Conservation (phyloP, 2,329 filamentous ascomycete genomes). For the Metarhizium guizhouense region DNA sequence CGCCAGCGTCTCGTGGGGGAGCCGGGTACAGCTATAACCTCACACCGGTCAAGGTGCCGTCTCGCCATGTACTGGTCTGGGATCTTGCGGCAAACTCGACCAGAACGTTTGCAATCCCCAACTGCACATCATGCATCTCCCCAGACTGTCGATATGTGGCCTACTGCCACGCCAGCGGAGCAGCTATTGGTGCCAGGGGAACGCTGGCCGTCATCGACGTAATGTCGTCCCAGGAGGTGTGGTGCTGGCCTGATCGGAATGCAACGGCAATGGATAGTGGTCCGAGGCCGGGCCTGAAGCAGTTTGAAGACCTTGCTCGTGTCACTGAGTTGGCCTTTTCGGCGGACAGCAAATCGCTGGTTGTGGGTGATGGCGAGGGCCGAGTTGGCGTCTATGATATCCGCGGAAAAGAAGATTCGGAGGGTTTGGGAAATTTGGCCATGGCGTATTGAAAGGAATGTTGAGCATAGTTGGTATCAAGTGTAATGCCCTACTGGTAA, state of each 20-base stretch:
- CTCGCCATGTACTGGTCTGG: conserved; percentile 29
- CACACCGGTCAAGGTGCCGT: conserved; percentile 20
- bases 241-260: conserved; percentile 28
- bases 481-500: no score
- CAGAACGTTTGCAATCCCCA: conserved; percentile 28
- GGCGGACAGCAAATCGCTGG: conserved; percentile 25
- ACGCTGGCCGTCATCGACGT: conserved; percentile 28
- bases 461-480: no score
- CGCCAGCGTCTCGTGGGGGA: conserved; percentile 14
- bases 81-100: conserved; percentile 29
- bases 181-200: conserved; percentile 22
- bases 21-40: conserved; percentile 22
- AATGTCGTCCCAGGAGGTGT: conserved; percentile 25
- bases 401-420: conserved; percentile 8
- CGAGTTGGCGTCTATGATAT: conserved; percentile 28
- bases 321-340: conserved; percentile 31
- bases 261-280: conserved; percentile 15
- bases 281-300: conserved; percentile 16
- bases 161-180: conserved; percentile 27
- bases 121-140: conserved; percentile 27
- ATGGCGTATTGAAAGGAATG: neutral
- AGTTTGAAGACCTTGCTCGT: conserved; percentile 23
- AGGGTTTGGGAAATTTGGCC: neutral
- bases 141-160: conserved; percentile 32
- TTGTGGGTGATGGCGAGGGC: conserved; percentile 25